phyloP scores from a whole-genome alignment of 2,329 filamentous ascomycete species.

The Rhinocladiella similis region DNA sequence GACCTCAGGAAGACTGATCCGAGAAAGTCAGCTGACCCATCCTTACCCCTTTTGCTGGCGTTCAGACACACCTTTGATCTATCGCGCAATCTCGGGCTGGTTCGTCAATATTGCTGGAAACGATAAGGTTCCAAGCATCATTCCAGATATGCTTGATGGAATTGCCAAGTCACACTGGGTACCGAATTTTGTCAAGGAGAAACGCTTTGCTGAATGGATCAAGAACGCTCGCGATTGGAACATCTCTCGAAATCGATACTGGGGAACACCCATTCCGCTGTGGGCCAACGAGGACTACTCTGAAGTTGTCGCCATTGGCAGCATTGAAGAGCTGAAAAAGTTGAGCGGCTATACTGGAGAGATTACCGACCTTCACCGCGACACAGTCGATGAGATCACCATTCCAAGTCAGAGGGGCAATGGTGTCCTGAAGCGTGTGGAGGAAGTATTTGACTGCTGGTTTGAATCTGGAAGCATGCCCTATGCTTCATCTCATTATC shows the following conservation, averaged over 20 bases:
- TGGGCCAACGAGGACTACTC: slow-evolving; percentile 84
- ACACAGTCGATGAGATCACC: slow-evolving; percentile 85
- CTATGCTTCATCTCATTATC: slow-evolving; percentile 80
- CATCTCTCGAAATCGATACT: slow-evolving; percentile 83
- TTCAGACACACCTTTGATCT: slow-evolving; percentile 84
- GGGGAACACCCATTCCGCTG: slow-evolving; percentile 82
- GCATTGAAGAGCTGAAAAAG: slow-evolving; percentile 74
- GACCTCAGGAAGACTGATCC: slow-evolving; percentile 68
- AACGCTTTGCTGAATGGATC: slow-evolving; percentile 84
- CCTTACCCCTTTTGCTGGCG: slow-evolving; percentile 86
- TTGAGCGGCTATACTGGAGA: slow-evolving; percentile 77
- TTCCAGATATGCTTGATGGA: slow-evolving; percentile 79
- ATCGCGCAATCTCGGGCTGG: slow-evolving; percentile 86
- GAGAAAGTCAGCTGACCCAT: slow-evolving; percentile 78
- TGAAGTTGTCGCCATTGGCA: slow-evolving; percentile 78
- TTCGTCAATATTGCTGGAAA: slow-evolving; percentile 76
- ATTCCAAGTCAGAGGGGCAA: slow-evolving; percentile 83
- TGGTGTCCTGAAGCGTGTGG: slow-evolving; percentile 70
- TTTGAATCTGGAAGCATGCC: slow-evolving; percentile 92
- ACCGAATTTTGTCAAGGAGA: slow-evolving; percentile 80
- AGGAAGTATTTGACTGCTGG: slow-evolving; percentile 91
- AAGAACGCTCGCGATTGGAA: slow-evolving; percentile 86
- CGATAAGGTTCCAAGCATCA: slow-evolving; percentile 46
- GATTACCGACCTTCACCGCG: slow-evolving; percentile 77
- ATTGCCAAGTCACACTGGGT: slow-evolving; percentile 85